A percentile compares a stretch with the other conserved stretches of the same genome.
Evolutionary conservation across 2,329 filamentous ascomycete genomes (phyloP).

Genomic region (Fusarium multiceps): DNA sequence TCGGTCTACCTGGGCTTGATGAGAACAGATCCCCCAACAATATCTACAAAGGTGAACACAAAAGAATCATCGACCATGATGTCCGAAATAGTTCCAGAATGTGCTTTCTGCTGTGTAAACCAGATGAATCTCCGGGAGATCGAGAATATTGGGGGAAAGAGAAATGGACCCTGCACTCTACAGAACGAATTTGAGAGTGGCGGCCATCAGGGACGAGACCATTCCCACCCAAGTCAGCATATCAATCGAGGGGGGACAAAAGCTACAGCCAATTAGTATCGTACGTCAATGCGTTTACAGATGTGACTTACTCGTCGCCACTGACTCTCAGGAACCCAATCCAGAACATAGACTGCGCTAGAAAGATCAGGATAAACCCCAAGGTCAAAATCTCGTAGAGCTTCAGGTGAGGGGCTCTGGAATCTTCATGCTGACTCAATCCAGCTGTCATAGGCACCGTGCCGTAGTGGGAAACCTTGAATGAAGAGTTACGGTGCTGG

Average conservation of each 20-base stretch:
- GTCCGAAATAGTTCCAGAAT: rapidly evolving
- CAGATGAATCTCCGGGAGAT: rapidly evolving
- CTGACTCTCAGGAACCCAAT: slow-evolving; percentile 20
- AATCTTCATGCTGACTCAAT: rapidly evolving
- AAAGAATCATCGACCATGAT: not conserved
- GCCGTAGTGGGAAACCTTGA: not conserved
- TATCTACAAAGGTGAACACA: no score
- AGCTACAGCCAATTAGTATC: not conserved
- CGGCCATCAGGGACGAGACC: not conserved
- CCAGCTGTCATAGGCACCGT: not conserved
- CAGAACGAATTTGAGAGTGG: not conserved
- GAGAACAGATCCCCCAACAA: no score
- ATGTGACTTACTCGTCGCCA: not conserved
- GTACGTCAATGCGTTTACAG: rapidly evolving
- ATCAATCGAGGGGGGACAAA: not conserved
- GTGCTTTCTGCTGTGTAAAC: rapidly evolving
- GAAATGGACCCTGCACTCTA: not conserved
- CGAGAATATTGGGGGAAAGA: not conserved
- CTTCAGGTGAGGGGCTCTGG: not conserved
- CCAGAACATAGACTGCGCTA: slow-evolving; percentile 32
- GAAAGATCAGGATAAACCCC: not conserved
- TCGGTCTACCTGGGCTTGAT: no score
- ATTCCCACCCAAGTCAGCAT: not conserved
- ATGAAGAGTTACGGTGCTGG: not conserved
- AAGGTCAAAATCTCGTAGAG: not conserved